A percentile compares a stretch with the other conserved stretches of the same genome.
Conservation (phyloP, 1,139 yeast genomes). For the Yamadazyma spencermartinsiae region DNA sequence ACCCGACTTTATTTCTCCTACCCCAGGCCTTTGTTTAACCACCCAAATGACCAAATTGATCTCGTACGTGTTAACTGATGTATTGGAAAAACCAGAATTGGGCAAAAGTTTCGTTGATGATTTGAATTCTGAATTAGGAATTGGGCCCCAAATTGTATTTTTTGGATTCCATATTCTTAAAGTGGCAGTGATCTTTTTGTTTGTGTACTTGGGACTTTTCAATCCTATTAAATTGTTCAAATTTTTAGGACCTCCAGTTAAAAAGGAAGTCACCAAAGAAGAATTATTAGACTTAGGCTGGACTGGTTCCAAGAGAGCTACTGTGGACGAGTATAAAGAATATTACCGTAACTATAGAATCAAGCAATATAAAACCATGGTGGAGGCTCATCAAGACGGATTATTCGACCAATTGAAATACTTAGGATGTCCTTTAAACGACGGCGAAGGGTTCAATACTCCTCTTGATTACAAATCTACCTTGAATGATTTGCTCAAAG, state of each 20-base stretch:
- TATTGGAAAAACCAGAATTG: conserved; percentile 32
- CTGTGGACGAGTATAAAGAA: conserved; percentile 70
- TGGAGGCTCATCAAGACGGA: conserved; percentile 77
- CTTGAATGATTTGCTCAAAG: conserved; percentile 27
- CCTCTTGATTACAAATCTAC: conserved; percentile 40
- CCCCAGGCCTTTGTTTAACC: conserved; percentile 89
- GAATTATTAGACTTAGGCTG: conserved; percentile 74
- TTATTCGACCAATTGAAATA: conserved; percentile 57
- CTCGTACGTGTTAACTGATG: conserved; percentile 30
- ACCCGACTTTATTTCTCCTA: conserved; percentile 85
- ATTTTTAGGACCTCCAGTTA: conserved; percentile 28
- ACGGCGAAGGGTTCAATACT: conserved; percentile 83
- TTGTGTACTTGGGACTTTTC: conserved; percentile 68
- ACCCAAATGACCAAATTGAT: conserved; percentile 44
- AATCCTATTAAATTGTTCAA: conserved; percentile 58
- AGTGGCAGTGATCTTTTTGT: conserved; percentile 51
- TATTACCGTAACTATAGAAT: conserved; percentile 65
- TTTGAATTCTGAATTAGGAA: conserved; percentile 37
- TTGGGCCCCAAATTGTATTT: conserved; percentile 63
- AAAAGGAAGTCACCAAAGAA: conserved; percentile 48
- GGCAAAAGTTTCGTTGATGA: conserved; percentile 52
- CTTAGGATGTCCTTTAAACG: conserved; percentile 62
- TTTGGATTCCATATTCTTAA: conserved; percentile 73
- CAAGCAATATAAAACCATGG: conserved; percentile 72
- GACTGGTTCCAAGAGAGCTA: conserved; percentile 84